A percentile compares a stretch with the other conserved stretches of the same genome.
Evolutionary conservation across 2,329 filamentous ascomycete genomes (phyloP).

Genomic region (Fusarium compactum): DNA sequence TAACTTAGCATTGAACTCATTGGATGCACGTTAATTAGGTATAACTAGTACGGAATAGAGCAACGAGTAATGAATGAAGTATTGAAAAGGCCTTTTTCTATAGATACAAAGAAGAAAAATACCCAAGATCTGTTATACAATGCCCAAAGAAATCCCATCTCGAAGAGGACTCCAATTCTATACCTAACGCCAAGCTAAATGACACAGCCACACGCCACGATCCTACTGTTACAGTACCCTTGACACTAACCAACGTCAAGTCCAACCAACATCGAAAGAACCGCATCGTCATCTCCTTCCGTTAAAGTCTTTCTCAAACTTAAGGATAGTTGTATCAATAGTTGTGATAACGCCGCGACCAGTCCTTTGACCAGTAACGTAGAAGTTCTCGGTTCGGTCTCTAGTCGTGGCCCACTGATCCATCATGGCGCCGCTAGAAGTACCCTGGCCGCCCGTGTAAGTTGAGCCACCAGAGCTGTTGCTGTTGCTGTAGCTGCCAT

Average conservation of each 20-base stretch:
- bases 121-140: slow-evolving; percentile 24
- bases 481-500: background rate
- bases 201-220: slow-evolving; percentile 22
- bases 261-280: background rate
- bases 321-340: slow-evolving; percentile 17
- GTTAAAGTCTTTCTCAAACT: slow-evolving; percentile 25
- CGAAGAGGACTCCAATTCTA: slow-evolving; percentile 14
- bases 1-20: background rate
- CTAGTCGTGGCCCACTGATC: slow-evolving; percentile 18
- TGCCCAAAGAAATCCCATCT: background rate
- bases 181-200: slow-evolving; percentile 33
- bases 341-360: slow-evolving; percentile 15
- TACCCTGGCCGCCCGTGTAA: slow-evolving; percentile 29
- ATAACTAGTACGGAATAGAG: background rate
- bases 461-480: slow-evolving; percentile 21
- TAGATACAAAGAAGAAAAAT: background rate
- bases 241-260: background rate
- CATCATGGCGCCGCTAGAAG: slow-evolving; percentile 18
- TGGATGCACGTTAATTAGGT: background rate
- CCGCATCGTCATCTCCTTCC: background rate
- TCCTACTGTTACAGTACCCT: background rate
- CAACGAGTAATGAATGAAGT: background rate
- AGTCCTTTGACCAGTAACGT: slow-evolving; percentile 25
- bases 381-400: slow-evolving; percentile 31
- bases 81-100: background rate